A percentile compares a stretch with the other conserved stretches of the same genome.
phyloP scores from a whole-genome alignment of 1,139 yeast genomes.

The Zhuliangozyma parablackwelliae region DNA sequence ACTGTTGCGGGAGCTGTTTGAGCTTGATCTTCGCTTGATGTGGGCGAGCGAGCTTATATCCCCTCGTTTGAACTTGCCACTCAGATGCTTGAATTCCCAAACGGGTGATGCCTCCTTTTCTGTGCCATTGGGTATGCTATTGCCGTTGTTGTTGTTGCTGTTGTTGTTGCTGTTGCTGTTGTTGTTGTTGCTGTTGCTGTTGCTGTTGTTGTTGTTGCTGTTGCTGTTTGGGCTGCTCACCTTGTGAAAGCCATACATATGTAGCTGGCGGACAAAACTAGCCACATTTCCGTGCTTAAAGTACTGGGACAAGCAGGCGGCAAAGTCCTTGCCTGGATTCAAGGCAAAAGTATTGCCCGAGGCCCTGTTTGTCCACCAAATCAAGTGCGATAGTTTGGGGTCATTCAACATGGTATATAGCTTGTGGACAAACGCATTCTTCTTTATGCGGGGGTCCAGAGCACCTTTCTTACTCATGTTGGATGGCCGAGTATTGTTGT shows the following conservation, averaged over 20 bases:
- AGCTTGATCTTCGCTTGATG: constrained; percentile 61
- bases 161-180: constrained; percentile 1
- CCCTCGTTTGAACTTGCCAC: constrained; percentile 72
- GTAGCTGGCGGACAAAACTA: constrained; percentile 43
- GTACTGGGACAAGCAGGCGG: constrained; percentile 38
- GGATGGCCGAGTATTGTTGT: too few relatives aligned
- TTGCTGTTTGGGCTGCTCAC: constrained; percentile 38
- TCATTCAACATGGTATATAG: constrained; percentile 57
- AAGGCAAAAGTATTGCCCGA: constrained; percentile 57
- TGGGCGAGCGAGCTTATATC: constrained; percentile 61
- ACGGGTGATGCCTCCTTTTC: constrained; percentile 30
- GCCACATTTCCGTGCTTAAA: constrained; percentile 48
- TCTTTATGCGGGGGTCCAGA: constrained; percentile 34
- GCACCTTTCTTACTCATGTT: constrained; percentile 16
- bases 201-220: neutral
- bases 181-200: neutral
- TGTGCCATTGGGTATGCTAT: neutral
- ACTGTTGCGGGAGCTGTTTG: constrained; percentile 21
- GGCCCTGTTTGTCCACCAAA: constrained; percentile 72
- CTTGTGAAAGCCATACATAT: constrained; percentile 49
- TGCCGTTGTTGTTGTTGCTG: constrained; percentile 1
- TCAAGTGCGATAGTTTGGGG: constrained; percentile 42
- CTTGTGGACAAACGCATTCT: constrained; percentile 63
- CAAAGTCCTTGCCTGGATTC: constrained; percentile 51
- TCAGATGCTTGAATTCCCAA: constrained; percentile 90